Evolutionary conservation across 352 stramenopile genomes (phyloP), one percentile per base, ranked within the genome.

Genomic region (Phytophthora macrochlamydospora): DNA sequence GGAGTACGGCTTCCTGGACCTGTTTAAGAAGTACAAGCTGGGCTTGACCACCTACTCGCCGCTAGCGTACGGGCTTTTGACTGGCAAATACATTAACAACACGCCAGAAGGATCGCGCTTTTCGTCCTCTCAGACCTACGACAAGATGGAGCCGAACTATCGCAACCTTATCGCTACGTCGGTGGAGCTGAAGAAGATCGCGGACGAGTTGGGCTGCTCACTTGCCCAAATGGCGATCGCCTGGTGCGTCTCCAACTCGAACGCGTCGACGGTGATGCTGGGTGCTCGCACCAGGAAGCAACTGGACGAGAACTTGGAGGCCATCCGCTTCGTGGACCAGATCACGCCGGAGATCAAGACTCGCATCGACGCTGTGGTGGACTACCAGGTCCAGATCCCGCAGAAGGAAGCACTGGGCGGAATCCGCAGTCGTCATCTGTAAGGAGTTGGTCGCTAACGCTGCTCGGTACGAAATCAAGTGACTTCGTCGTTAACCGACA

Each of bases 11-110:
- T 90, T 81, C 64, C 35, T 69, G 35, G 71, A 80, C 31, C 56
- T 90, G 38, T 89, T 78, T 63, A 70, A 75, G 51, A 75, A 71
- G 50, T 88, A 88, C 70, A 85, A 86, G 35, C 35, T 88, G 24
- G 82, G 73, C 2, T 59, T 82, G 49, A 87, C 73, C 24, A 85
- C 76, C 30, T 91, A 74, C 67, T 83, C 66, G 11, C 78, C 80
- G 7, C 53, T 91, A 11, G 69, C 35, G 1, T 77, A 64, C 11
- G 81, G 81, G 1, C 33, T 91, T 8, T 38, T 91, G 31, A 72
- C 81, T 7, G 76, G 71, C 45, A 91, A 91, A 62, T 90, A 90
- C 80, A 79, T 52, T 1, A 55, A 37, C 9, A 51, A 35, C 6
- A 75, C 54, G 30, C 69, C 63, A 4, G 59, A 70, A 5, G 78